A percentile compares a stretch with the other conserved stretches of the same genome.
phyloP scores from a whole-genome alignment of 208 protist genomes.

The Trypanosoma brucei region DNA sequence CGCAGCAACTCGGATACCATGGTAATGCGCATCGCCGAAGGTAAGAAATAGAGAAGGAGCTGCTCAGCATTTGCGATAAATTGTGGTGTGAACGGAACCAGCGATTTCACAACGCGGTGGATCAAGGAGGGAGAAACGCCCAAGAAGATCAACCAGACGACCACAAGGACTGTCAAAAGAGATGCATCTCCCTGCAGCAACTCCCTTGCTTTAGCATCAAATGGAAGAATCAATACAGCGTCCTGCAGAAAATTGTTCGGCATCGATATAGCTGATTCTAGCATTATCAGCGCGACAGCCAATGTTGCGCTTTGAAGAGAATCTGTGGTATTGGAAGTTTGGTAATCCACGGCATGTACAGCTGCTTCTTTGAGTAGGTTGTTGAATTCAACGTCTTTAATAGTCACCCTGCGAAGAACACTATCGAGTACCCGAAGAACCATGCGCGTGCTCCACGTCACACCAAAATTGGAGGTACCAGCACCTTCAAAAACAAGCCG shows the following conservation, averaged over 20 bases:
- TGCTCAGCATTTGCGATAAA: slow-evolving; percentile 2
- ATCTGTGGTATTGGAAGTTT: background rate
- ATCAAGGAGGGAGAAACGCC: background rate
- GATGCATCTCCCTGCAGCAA: background rate
- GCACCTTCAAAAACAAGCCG: slow-evolving; percentile 3
- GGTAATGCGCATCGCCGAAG: background rate
- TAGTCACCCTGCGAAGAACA: background rate
- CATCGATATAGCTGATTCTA: background rate
- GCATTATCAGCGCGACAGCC: background rate
- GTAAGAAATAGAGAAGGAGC: background rate
- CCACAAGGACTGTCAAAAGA: slow-evolving; percentile 6
- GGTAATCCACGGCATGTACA: background rate
- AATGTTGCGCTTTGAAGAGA: background rate
- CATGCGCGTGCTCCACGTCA: background rate
- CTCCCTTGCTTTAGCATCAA: background rate
- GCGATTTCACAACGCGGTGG: background rate
- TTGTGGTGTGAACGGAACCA: background rate
- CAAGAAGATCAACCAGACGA: slow-evolving; percentile 1
- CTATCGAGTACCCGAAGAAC: background rate
- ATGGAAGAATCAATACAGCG: background rate
- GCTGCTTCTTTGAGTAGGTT: background rate
- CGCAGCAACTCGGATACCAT: background rate
- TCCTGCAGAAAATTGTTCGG: background rate
- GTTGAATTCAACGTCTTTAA: background rate
- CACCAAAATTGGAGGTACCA: background rate